Evolutionary conservation across 208 protist species (phyloP), one percentile per base, ranked within the genome.

Genomic region (Leishmania turanica): DNA sequence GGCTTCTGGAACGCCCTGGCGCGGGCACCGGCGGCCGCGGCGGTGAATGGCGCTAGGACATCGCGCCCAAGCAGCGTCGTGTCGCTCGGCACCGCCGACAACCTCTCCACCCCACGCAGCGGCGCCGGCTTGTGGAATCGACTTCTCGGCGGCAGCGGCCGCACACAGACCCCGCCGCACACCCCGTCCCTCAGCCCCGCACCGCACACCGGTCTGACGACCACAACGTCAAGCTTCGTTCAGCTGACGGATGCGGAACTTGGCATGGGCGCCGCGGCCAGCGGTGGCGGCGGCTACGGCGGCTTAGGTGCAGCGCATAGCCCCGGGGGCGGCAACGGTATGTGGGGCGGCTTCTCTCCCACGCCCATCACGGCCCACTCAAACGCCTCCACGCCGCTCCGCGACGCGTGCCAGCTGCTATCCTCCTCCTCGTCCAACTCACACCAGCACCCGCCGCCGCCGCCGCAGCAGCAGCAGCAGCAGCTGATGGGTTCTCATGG

Each of bases 161-260:
- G 65, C 34, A 31, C 75, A 24, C 81, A 76, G 62, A 78, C 81
- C 17, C 77, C 75, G 4, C 69, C 76, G 42, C 75, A 51, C 42
- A 71, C n/a, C 31, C 42, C 66, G 2, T 79, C 75, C 15, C 40
- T 58, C 13, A 71, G 65, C 24, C 65, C 70, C 19, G 31, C 54
- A 4, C 45, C 47, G 17, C 31, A 74, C 76, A 84, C 81, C 19
- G 75, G 81, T 13, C 42, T 77, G 34, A 78, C 76, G 13, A 84
- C 81, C 15, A 80, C 70, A 8, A 72, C 70, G 5, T 84, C 81
- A 0, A 84, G 81, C 69, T 84, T 80, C 62, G 81, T 84, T 47
- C 81, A 84, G 76, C 71, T 84, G 19, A 80, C 69, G 6, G 81
- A 84, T 54, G 81, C 81, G 58, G 81, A 84, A 17, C 49, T 84